Base-by-base conservation (phyloP, 306 rosid genomes). In the Dicorynia guianensis region DNA sequence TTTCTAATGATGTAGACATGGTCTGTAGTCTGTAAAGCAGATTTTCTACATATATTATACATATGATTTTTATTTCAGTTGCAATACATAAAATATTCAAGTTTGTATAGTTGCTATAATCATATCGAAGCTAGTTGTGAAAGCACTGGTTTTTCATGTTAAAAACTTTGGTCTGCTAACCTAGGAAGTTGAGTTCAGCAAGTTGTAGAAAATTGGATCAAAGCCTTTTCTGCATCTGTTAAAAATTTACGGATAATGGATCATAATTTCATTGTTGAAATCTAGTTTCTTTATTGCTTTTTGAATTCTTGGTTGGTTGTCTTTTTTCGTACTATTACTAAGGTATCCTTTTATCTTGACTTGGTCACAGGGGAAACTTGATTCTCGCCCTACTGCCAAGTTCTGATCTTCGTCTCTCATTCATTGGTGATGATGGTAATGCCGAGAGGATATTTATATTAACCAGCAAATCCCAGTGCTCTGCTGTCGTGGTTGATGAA, bases 341-440 rank as follows among this genome's bases (percentile, higher is more conserved):
- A 35, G 10, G 46, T 49, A 11, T 53, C 42, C 46, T 74, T 60
- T 67, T 59, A 76, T 76, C 63, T 58, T 40, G 54, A 33, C 30
- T 49, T 80, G 72, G 66, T 79, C 72, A 58, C 98, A 96, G 99
- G 93, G 99, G 98, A 17, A 90, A 75, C 75, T 80, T 96, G 75
- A 92, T 82, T 79, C 93, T 96, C 55, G 79, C 84, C 48, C 80
- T 92, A 59, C 79, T 96, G 63, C 99, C 99, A 73, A 87, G 96
- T 62, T 92, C 99, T 43, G 96, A 87, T 78, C 83, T 96, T 25
- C 93, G 98, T 14, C 89, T 96, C 75, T 90, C 98, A 58, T 92
- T 92, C 63, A 81, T 79, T 56, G 97, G 96, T 71, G 98, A 96
- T 82, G 89, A 96, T 72, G 96, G 97, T 57, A 82, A 72, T 34